Conservation (phyloP, 2,329 filamentous ascomycete genomes). For the Trichoderma lentiforme region DNA sequence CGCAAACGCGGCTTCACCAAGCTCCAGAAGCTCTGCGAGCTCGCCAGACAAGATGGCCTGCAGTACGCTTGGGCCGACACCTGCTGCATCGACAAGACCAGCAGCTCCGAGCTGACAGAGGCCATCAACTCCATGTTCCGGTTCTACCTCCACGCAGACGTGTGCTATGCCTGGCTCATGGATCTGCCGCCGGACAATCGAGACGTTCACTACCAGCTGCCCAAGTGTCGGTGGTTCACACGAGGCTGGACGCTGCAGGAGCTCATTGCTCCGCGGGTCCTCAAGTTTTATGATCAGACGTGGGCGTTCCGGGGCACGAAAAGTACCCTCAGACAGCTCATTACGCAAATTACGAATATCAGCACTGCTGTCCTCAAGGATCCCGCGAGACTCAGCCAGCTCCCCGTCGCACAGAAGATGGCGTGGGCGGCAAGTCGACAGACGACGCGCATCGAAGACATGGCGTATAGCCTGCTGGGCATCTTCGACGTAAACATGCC, state of each 20-base stretch:
- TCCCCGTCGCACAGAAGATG: background rate
- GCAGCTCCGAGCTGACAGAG: constrained; percentile 12
- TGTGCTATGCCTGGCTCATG: background rate
- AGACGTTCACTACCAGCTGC: background rate
- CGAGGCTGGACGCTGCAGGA: constrained; percentile 25
- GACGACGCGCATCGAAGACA: background rate
- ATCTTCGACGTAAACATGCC: background rate
- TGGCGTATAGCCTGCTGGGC: background rate
- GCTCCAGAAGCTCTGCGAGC: constrained; percentile 3
- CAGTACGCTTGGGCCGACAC: constrained; percentile 20
- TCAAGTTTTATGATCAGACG: constrained; percentile 26
- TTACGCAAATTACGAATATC: background rate
- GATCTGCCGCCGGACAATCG: background rate
- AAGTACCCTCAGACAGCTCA: background rate
- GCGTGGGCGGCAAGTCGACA: background rate
- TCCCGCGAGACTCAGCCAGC: background rate
- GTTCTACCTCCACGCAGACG: background rate
- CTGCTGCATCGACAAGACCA: constrained; percentile 21
- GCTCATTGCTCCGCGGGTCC: constrained; percentile 27
- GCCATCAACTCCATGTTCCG: background rate
- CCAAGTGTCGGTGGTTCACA: constrained; percentile 19
- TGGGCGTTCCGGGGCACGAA: background rate
- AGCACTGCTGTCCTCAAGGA: background rate
- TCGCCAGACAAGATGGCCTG: background rate
- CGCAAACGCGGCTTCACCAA: background rate